These are phyloP conservation scores for Boletus reticulatus DNA, from an alignment of 768 basidiomycete genomes.

Conservation along the genomic window DNA sequence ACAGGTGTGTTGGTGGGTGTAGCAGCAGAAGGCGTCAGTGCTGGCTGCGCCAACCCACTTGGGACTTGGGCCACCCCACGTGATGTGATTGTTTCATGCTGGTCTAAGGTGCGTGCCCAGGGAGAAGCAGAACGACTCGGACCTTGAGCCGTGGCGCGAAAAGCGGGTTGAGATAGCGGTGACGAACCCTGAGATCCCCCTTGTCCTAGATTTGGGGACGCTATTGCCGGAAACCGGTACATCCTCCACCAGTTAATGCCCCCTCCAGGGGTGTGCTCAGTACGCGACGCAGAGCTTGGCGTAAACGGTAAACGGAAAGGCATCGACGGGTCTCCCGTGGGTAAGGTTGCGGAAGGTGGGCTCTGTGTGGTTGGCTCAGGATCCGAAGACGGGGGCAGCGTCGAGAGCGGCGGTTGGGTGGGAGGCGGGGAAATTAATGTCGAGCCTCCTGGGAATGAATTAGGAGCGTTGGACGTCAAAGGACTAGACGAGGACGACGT, in stretches of 20 bases:
- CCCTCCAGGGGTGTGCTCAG: constrained; percentile 39
- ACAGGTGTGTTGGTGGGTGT: constrained; percentile 16
- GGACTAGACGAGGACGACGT: constrained; percentile 7
- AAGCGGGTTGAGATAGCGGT: constrained; percentile 26
- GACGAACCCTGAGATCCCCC: constrained; percentile 16
- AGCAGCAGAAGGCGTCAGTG: constrained; percentile 7
- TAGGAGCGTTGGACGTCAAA: constrained; percentile 5
- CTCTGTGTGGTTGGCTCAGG: not conserved
- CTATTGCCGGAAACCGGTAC: constrained; percentile 76
- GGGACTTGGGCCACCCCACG: constrained; percentile 13
- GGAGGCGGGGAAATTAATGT: not conserved
- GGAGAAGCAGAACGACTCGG: constrained; percentile 18
- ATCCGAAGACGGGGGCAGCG: not conserved
- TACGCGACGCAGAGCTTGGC: constrained; percentile 32
- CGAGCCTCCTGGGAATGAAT: constrained; percentile 4
- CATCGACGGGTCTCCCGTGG: constrained; percentile 22
- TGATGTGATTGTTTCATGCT: constrained; percentile 18
- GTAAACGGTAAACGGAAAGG: constrained; percentile 31
- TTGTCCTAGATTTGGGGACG: constrained; percentile 32
- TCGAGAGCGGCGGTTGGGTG: constrained; percentile 2
- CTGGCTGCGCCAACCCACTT: constrained; percentile 15
- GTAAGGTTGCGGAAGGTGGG: constrained; percentile 6
- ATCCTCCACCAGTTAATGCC: constrained; percentile 80
- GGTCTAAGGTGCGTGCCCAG: constrained; percentile 15
- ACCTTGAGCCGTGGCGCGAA: constrained; percentile 16